These are phyloP conservation scores for Chaetomium sp. DNA, from an alignment of 2,329 filamentous ascomycete species.

Conservation along the genomic window DNA sequence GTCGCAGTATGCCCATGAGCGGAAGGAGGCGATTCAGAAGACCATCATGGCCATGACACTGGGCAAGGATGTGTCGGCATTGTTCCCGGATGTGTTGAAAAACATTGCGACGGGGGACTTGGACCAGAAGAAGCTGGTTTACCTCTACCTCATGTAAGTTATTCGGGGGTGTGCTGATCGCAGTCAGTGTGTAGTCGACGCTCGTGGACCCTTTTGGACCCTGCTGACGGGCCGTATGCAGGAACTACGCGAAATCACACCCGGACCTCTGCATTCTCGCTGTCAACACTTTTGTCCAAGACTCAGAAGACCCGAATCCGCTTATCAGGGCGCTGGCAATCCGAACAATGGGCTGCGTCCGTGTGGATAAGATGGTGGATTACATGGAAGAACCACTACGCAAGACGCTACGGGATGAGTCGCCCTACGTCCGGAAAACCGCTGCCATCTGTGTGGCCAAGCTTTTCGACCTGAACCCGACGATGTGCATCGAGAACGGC, in stretches of 20 bases:
- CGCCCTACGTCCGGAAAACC: slow-evolving; percentile 96
- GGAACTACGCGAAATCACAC: slow-evolving; percentile 99
- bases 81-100: slow-evolving; percentile 97
- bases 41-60: slow-evolving; percentile 99
- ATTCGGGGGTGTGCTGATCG: no score
- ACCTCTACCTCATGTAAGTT: slow-evolving; percentile 87
- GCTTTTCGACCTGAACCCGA: slow-evolving; percentile 88
- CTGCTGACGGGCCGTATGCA: slow-evolving; percentile 32
- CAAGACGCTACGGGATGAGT: slow-evolving; percentile 95
- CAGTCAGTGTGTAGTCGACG: no score
- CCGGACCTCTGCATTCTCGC: slow-evolving; percentile 97
- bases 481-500: slow-evolving; percentile 92
- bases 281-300: slow-evolving; percentile 98
- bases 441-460: slow-evolving; percentile 97
- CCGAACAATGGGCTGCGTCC: slow-evolving; percentile 96
- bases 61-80: slow-evolving; percentile 93
- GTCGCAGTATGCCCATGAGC: slow-evolving; percentile 98
- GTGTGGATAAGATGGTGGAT: slow-evolving; percentile 98
- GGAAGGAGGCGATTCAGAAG: slow-evolving; percentile 98
- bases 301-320: slow-evolving; percentile 96
- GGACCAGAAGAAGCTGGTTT: slow-evolving; percentile 99
- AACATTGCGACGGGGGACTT: slow-evolving; percentile 93
- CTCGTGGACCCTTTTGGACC: background rate
- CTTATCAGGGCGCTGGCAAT: slow-evolving; percentile 91
- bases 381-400: slow-evolving; percentile 98